Evolutionary conservation across 2,329 filamentous ascomycete species (phyloP), one percentile per base, ranked within the genome.

Genomic region (Didymellaceae sp.): DNA sequence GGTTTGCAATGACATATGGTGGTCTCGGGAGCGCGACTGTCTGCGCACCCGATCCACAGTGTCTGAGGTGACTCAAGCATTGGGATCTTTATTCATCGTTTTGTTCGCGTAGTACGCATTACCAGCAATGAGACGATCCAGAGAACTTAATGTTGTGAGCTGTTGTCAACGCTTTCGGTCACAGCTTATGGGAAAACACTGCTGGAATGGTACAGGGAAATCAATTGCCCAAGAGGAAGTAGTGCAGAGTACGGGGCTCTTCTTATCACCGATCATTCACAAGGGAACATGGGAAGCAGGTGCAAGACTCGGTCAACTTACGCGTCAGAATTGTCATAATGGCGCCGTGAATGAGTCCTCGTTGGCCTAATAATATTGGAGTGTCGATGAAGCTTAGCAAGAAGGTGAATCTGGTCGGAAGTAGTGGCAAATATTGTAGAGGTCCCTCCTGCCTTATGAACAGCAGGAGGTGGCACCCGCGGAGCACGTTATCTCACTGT

Each of bases 21-120:
- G 5, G 89, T 93, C 74, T 94, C 91, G 1, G 91, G 90, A 61
- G 90, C 87, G 58, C 91, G 88, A 30, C 87, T 90, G 78, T 95
- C 91, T 64, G 89, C 89, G 77, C 91, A 96, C 52, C 91, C 91
- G 59, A 95, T 83, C 90, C 90, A 95, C 51, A 95, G 80, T 56
- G 87, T 85, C 54, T 81, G 76, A 8, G 86, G 86, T 1, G 81
- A 74, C 72, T 93, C 89, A 57, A 76, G 90, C 86, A 13, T 84
- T 78, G 1, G 89, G 88, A 58, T 91, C 84, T 63, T 85, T 79
- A 57, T 84, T 78, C 40, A 80, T 74, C 58, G 85, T 86, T 62
- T 86, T 83, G 51, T 81, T 78, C 28, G 86, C 86, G 86, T 88
- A 92, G 59, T 85, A 79, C 58, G 84, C 82, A 77, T 91, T 91